Conservation (phyloP, 306 rosid species). For the Crotalaria pallida region DNA sequence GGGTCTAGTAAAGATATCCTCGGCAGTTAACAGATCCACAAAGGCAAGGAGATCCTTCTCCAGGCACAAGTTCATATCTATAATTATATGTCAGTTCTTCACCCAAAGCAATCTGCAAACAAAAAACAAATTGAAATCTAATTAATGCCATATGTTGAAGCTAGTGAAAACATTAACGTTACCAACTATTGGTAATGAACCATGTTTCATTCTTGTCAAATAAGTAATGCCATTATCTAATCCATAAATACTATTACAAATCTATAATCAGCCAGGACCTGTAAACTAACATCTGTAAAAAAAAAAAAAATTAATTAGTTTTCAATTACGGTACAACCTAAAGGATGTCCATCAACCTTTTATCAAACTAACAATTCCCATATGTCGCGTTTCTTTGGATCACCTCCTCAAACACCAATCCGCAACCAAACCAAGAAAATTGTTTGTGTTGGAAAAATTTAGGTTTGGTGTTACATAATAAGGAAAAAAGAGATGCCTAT, state of each 20-base stretch:
- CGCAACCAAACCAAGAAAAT: not conserved
- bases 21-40: slow-evolving; percentile 59
- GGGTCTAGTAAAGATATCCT: slow-evolving; percentile 44
- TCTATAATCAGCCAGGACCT: not conserved
- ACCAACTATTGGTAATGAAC: not conserved
- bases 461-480: too few relatives aligned
- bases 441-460: not conserved
- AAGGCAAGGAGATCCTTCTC: slow-evolving; percentile 57
- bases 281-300: too few relatives aligned
- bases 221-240: not conserved
- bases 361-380: not conserved
- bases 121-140: slow-evolving; percentile 18
- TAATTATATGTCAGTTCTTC: slow-evolving; percentile 70
- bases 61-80: slow-evolving; percentile 45
- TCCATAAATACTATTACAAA: not conserved
- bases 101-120: slow-evolving; percentile 66
- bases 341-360: not conserved
- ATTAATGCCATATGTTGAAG: not conserved
- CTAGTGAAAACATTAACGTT: not conserved
- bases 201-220: not conserved
- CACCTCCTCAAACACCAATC: not conserved
- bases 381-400: not conserved
- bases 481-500: too few relatives aligned
- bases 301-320: too few relatives aligned
- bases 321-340: too few relatives aligned